Evolutionary conservation across 1,284 basidiomycete genomes (phyloP).

Genomic region (Cutaneotrichosporon spelunceum): DNA sequence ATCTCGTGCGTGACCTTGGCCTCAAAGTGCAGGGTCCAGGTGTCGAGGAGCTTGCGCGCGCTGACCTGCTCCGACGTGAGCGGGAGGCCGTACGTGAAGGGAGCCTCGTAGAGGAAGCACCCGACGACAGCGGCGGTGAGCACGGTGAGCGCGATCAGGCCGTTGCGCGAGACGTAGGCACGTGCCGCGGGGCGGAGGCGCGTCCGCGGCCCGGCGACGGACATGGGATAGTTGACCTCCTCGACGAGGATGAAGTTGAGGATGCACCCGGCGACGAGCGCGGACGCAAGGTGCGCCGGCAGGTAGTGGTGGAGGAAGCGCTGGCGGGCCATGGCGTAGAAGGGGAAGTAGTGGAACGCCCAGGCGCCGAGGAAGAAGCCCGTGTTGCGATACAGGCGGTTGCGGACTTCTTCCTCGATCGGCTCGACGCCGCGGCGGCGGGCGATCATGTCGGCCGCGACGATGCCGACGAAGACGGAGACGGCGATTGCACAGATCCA

Average conservation of each 20-base stretch:
- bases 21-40: constrained; percentile 52
- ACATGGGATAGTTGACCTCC: constrained; percentile 89
- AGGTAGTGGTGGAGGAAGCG: constrained; percentile 98
- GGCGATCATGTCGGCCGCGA: constrained; percentile 83
- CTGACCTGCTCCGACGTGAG: constrained; percentile 71
- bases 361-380: constrained; percentile 94
- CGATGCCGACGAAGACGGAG: constrained; percentile 82
- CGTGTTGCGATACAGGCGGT: constrained; percentile 87
- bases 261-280: constrained; percentile 84
- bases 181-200: constrained; percentile 62
- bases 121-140: constrained; percentile 60
- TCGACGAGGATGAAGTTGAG: constrained; percentile 89
- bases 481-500: constrained; percentile 85
- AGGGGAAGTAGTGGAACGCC: constrained; percentile 94
- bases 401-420: constrained; percentile 81
- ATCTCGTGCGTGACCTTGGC: constrained; percentile 28
- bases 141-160: constrained; percentile 58
- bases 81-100: constrained; percentile 86
- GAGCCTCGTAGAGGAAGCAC: constrained; percentile 72
- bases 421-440: constrained; percentile 79
- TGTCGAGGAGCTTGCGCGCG: constrained; percentile 44
- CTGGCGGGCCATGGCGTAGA: constrained; percentile 97
- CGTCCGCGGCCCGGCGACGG: constrained; percentile 61
- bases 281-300: constrained; percentile 86
- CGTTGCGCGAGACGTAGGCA: constrained; percentile 62